Conservation (phyloP, 257 asterid species). For the Mentha longifolia region DNA sequence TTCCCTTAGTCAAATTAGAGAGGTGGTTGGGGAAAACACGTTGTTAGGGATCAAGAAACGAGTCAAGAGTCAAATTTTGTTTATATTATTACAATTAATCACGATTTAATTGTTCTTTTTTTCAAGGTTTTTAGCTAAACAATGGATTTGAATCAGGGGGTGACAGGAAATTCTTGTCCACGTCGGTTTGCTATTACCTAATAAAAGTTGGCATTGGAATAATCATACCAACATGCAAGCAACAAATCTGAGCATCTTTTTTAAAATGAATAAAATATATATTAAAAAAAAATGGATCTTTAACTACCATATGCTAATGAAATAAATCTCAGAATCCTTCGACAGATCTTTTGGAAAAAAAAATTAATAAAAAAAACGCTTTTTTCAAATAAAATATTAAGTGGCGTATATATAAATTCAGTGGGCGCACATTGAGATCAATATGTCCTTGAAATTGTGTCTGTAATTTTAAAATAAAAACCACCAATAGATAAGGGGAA, state of each 20-base stretch:
- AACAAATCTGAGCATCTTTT: slow-evolving; percentile 32
- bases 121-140: slow-evolving; percentile 16
- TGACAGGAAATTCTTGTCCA: slow-evolving; percentile 18
- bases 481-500: too few species aligned
- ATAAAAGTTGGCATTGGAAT: slow-evolving; percentile 26
- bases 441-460: not conserved
- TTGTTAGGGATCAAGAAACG: not conserved
- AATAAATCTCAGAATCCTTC: slow-evolving; percentile 29
- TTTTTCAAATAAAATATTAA: not conserved
- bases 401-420: not conserved
- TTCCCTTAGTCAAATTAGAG: slow-evolving; percentile 1
- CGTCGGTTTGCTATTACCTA: not conserved
- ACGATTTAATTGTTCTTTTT: not conserved
- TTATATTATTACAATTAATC: not conserved
- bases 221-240: slow-evolving; percentile 18
- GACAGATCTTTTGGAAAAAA: not conserved
- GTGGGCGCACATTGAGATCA: slow-evolving; percentile 4
- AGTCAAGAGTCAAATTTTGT: slow-evolving; percentile 3
- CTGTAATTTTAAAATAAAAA: not conserved
- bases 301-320: slow-evolving; percentile 15
- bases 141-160: slow-evolving; percentile 26
- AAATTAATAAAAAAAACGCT: too few species aligned
- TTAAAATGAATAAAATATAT: not conserved
- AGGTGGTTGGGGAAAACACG: slow-evolving; percentile 14
- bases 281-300: not conserved